A percentile compares a stretch with the other conserved stretches of the same genome.
These are phyloP conservation scores for Debaryomyces udenii DNA, from an alignment of 1,139 yeast species.

Conservation along the genomic window DNA sequence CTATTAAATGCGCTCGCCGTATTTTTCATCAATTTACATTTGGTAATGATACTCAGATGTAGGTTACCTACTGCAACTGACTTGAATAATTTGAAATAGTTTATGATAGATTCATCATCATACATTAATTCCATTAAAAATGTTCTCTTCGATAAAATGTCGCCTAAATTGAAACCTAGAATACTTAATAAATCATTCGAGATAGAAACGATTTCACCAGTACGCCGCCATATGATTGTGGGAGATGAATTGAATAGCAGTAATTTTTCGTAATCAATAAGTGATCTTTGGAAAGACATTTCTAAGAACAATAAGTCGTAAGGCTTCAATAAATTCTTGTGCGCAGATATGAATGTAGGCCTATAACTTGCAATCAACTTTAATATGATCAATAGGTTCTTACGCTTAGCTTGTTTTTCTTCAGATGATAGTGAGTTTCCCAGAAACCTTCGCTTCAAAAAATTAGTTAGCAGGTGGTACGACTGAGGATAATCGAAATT, in stretches of 20 bases:
- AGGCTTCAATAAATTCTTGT: constrained; percentile 62
- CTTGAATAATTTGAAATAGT: constrained; percentile 48
- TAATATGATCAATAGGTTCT: constrained; percentile 56
- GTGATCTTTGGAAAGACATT: constrained; percentile 66
- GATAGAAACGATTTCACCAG: constrained; percentile 74
- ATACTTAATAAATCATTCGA: constrained; percentile 68
- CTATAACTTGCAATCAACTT: constrained; percentile 70
- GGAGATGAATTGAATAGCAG: constrained; percentile 65
- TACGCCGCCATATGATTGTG: constrained; percentile 75
- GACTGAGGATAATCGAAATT: constrained; percentile 71
- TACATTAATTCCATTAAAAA: constrained; percentile 54
- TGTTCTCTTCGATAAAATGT: constrained; percentile 54
- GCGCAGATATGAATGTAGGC: constrained; percentile 75
- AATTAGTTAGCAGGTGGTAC: constrained; percentile 61
- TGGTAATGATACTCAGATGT: constrained; percentile 54
- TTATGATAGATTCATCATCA: constrained; percentile 49
- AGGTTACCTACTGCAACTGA: constrained; percentile 54
- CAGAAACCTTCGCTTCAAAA: constrained; percentile 56
- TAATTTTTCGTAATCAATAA: constrained; percentile 65
- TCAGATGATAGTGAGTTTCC: constrained; percentile 36
- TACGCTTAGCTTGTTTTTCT: constrained; percentile 40
- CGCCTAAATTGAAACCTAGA: constrained; percentile 56
- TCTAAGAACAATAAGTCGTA: constrained; percentile 69
- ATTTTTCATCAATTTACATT: constrained; percentile 43
- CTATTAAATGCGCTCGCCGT: constrained; percentile 1